Evolutionary conservation across 2,329 filamentous ascomycete species (phyloP).

Genomic region (Ceratocystis lukuohia): DNA sequence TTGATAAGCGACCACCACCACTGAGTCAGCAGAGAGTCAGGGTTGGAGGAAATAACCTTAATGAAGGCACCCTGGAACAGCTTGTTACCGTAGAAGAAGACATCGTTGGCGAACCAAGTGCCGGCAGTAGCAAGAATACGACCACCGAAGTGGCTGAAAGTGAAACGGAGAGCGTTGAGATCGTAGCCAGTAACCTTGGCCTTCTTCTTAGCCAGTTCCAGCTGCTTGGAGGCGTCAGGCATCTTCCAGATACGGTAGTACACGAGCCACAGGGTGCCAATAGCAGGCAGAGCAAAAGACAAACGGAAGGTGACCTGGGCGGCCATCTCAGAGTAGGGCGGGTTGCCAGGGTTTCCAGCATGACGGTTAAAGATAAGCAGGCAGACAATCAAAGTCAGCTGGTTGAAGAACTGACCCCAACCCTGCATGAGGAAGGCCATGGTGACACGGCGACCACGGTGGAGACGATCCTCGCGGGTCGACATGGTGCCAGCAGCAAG

Average conservation of each 20-base stretch:
- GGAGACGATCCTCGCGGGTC: constrained; percentile 81
- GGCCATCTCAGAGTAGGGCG: constrained; percentile 63
- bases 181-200: constrained; percentile 84
- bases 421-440: constrained; percentile 97
- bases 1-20: constrained; percentile 94
- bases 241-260: constrained; percentile 97
- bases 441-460: constrained; percentile 90
- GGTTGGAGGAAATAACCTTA: constrained; percentile 56
- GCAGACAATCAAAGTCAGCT: constrained; percentile 73
- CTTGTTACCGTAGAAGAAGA: constrained; percentile 99
- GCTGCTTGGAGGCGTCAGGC: constrained; percentile 72
- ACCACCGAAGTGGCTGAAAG: constrained; percentile 70
- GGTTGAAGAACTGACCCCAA: constrained; percentile 94
- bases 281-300: constrained; percentile 79
- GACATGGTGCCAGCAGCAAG: constrained; percentile 77
- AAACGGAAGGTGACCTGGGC: constrained; percentile 86
- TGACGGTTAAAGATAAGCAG: constrained; percentile 67
- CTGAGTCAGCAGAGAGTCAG: constrained; percentile 62
- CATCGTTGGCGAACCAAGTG: constrained; percentile 90
- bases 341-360: constrained; percentile 39
- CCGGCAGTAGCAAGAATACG: constrained; percentile 77
- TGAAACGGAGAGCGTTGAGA: constrained; percentile 63
- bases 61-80: constrained; percentile 92
- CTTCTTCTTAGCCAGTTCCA: constrained; percentile 73
- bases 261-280: constrained; percentile 84